phyloP scores from a whole-genome alignment of 2,329 filamentous ascomycete genomes.

The Apiospora arundinis region DNA sequence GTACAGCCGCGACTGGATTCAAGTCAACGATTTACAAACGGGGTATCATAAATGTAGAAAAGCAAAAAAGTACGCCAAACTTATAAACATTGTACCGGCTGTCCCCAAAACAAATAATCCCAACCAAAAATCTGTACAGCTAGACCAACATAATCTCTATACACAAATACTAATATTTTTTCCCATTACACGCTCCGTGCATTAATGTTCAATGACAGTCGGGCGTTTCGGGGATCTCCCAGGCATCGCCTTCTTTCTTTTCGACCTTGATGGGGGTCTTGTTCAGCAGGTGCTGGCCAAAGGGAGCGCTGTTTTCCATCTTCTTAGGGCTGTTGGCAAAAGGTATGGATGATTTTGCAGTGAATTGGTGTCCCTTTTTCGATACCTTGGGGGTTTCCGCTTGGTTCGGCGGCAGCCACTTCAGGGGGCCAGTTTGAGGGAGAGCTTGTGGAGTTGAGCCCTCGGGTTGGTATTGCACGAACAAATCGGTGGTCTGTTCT shows the following conservation, averaged over 20 bases:
- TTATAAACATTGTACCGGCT: not conserved
- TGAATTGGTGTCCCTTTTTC: constrained; percentile 15
- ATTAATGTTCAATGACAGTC: constrained; percentile 1
- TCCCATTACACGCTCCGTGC: not conserved
- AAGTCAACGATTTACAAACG: not conserved
- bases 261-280: constrained; percentile 22
- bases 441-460: constrained; percentile 51
- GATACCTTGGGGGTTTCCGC: constrained; percentile 15
- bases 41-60: not conserved
- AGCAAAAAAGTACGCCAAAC: not conserved
- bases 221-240: constrained; percentile 30
- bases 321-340: not conserved
- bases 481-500: constrained; percentile 45
- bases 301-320: not conserved
- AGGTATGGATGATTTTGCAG: constrained; percentile 10
- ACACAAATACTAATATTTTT: not conserved
- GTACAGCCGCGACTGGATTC: not conserved
- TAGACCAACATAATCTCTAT: constrained; percentile 1
- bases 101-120: not conserved
- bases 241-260: constrained; percentile 19
- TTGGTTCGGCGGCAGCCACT: constrained; percentile 35
- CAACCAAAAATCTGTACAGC: constrained; percentile 4
- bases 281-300: not conserved
- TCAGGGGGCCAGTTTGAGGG: constrained; percentile 35
- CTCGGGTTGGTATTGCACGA: constrained; percentile 63